Base-by-base conservation (phyloP, 768 basidiomycete species). In the Coprinopsis cinerea region DNA sequence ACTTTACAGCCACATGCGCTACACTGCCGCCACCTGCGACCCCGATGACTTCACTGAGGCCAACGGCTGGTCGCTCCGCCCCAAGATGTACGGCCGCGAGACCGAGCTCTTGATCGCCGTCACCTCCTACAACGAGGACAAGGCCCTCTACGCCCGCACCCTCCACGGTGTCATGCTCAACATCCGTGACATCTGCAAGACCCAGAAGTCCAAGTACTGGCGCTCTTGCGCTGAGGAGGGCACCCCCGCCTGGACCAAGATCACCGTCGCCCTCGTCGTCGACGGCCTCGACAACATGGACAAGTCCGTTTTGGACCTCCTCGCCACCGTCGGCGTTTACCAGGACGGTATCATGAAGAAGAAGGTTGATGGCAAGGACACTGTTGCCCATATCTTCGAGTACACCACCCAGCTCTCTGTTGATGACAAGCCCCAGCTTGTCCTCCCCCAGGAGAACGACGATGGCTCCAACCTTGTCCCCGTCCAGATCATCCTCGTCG, bases 391-490 rank as follows among this genome's bases (percentile, higher is more conserved):
- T 62, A 88, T 95, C 55, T 95, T 95, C 59, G 92, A 55, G 89
- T 98, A 97, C 66, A 97, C 95, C 1, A 97, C 94, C 0, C 92
- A 95, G 64, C 76, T 98, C 20, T 95, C 92, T 0, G 84, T 98
- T 55, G 94, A 94, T 56, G 70, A 91, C 2, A 85, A 85, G 2
- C 93, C 94, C 1, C 88, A 92, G 61, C 77, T 97, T 35, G 87
- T 97, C 45, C 82, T 94, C 24, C 95, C 95, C 34, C 88, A 91
- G 61, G 77, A 81, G n/a, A 86, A 89, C 28, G 92, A 96, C 59
- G 49, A 54, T 44, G 81, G 90, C 15, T 89, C 92, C 70, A 96
- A 96, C 65, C 68, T 97, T 28, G 89, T 93, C 1, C 91, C 92
- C 0, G 92, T 95, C 2, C 89, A 92, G 61, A 83, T 95, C 58